Conservation (phyloP, 73 alveolate genomes). For the Breviolum minutum region DNA sequence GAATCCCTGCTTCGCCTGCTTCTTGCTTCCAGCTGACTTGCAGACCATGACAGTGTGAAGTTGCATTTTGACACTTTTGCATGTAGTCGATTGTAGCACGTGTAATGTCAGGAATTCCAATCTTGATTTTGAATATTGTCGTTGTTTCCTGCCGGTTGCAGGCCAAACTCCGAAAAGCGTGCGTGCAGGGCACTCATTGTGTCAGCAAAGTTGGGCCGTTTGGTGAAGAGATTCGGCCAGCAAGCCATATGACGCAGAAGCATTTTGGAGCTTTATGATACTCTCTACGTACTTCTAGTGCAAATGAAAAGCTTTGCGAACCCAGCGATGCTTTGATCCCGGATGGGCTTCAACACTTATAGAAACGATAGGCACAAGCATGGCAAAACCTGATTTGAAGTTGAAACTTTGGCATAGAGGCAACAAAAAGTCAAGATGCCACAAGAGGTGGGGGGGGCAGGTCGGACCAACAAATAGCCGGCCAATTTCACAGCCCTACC, state of each 20-base stretch:
- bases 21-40: neutral
- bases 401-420: neutral
- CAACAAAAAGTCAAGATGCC: neutral
- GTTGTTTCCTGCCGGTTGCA: neutral
- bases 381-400: neutral
- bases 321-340: too few species aligned
- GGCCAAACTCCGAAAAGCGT: neutral
- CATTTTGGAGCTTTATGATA: neutral
- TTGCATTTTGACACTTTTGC: too few species aligned
- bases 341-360: too few species aligned
- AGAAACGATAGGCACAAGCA: too few species aligned
- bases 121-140: too few species aligned
- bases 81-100: neutral
- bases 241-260: too few species aligned
- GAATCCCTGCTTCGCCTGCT: neutral
- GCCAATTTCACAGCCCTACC: too few species aligned
- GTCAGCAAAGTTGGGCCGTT: neutral
- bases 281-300: neutral
- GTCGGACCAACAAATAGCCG: neutral
- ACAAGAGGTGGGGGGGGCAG: constrained; percentile 25
- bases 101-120: too few species aligned
- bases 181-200: neutral
- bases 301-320: too few species aligned
- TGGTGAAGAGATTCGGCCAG: too few species aligned
- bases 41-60: neutral